Conservation (phyloP, 306 rosid genomes). For the Vicia sativa region DNA sequence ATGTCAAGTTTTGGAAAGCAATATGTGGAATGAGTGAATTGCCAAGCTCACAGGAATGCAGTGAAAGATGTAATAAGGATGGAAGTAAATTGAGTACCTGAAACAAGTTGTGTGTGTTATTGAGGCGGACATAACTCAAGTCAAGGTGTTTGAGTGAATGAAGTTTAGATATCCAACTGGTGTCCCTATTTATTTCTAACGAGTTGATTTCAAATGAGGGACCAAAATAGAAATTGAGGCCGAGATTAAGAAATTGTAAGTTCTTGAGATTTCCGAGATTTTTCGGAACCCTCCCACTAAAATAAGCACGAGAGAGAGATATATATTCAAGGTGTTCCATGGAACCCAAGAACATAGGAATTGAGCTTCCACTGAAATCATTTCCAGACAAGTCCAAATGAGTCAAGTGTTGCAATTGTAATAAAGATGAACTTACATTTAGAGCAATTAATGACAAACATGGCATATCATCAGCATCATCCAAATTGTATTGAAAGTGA, state of each 20-base stretch:
- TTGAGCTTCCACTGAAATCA: neutral
- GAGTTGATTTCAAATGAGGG: no score
- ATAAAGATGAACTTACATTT: constrained; percentile 2
- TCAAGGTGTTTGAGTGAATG: constrained; percentile 22
- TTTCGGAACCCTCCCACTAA: constrained; percentile 11
- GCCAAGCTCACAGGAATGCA: neutral
- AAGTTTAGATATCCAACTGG: constrained; percentile 36
- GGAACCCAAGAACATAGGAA: constrained; percentile 15
- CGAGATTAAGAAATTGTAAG: constrained; percentile 1
- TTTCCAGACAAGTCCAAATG: constrained; percentile 32
- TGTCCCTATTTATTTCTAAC: neutral
- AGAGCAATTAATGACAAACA: neutral
- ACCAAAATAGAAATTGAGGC: fast-evolving
- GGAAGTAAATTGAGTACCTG: constrained; percentile 34
- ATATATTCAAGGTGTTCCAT: neutral
- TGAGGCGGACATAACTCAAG: neutral
- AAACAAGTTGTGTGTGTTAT: neutral
- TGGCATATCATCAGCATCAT: no score
- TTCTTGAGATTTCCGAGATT: constrained; percentile 30
- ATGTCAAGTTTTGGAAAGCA: constrained; percentile 31
- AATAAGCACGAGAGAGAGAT: neutral
- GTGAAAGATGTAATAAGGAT: neutral
- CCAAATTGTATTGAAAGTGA: fast-evolving
- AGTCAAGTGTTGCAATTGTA: constrained; percentile 27
- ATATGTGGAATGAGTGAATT: neutral